Conservation (phyloP, 805 yeast species). For the Schwanniomyces vanrijiae region DNA sequence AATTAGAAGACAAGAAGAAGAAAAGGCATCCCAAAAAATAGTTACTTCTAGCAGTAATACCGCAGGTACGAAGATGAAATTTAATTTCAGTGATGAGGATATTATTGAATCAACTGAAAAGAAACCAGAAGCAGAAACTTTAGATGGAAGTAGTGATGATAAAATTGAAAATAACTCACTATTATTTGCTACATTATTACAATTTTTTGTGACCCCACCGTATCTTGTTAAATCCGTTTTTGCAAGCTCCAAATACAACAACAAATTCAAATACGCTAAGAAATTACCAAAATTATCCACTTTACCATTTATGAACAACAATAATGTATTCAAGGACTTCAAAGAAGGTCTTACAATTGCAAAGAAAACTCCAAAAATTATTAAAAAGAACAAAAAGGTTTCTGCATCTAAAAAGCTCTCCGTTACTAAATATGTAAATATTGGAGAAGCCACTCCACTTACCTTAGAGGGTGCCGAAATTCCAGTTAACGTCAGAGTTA, state of each 20-base stretch:
- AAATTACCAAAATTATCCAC: slow-evolving; percentile 70
- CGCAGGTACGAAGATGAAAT: slow-evolving; percentile 31
- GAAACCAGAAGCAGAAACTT: slow-evolving; percentile 12
- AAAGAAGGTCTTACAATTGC: slow-evolving; percentile 66
- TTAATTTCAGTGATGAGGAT: slow-evolving; percentile 30
- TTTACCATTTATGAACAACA: slow-evolving; percentile 69
- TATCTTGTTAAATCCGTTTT: slow-evolving; percentile 70
- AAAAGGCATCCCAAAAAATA: slow-evolving; percentile 20
- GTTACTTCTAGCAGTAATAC: slow-evolving; percentile 21
- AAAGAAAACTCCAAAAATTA: slow-evolving; percentile 36
- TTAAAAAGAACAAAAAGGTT: slow-evolving; percentile 44
- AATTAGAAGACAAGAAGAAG: slow-evolving; percentile 12
- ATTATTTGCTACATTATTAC: slow-evolving; percentile 67
- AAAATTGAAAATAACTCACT: slow-evolving; percentile 36
- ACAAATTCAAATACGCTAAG: slow-evolving; percentile 61
- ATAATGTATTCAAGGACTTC: slow-evolving; percentile 32
- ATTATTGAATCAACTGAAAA: slow-evolving; percentile 8
- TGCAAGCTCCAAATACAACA: slow-evolving; percentile 35
- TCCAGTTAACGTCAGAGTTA: slow-evolving; percentile 78
- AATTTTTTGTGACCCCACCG: slow-evolving; percentile 82
- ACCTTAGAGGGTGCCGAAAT: slow-evolving; percentile 61
- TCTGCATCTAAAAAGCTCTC: slow-evolving; percentile 40
- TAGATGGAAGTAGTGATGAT: slow-evolving; percentile 10
- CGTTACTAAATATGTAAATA: slow-evolving; percentile 71
- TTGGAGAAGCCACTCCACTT: slow-evolving; percentile 63